Base-by-base conservation (phyloP, 495 filamentous ascomycete genomes). In the Penicillium crystallinum region DNA sequence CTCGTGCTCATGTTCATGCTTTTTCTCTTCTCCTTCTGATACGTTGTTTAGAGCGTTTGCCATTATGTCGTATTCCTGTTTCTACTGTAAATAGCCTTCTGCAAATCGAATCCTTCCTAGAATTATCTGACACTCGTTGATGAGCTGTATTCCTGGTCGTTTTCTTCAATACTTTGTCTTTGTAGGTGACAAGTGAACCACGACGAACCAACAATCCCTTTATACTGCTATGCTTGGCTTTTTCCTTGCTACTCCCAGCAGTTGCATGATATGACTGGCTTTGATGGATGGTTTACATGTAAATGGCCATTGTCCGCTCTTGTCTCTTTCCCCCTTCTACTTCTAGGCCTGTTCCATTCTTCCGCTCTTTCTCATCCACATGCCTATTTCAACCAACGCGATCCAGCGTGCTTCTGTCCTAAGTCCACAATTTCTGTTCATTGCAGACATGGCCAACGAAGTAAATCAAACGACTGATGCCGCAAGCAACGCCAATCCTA, bases 21-120 rank as follows among this genome's bases (percentile, higher is more conserved):
- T n/a, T n/a, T n/a, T n/a, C n/a, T n/a, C n/a, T 25, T 60, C 29
- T 17, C 2, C 7, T 18, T 29, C 15, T 19, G 44, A 37, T 61
- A 30, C 63, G 58, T 61, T 60, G 56, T 66, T 55, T 59, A 62
- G 60, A 69, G 66, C 61, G 56, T 67, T 59, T 63, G 54, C 52
- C 42, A 45, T 58, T 49, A 46, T 49, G 50, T 58, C 35, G 25
- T 53, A 25, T 41, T 19, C 51, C 41, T 46, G 56, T 37, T 44
- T 53, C 40, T 54, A 39, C 45, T 65, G 67, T 70, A 68, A 51
- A 68, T 68, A 65, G 37, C 47, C 51, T 57, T 52, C 40, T 37
- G 35, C 52, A 29, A 53, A 61, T 58, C 46, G 29, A 52, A 19
- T 14, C 37, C 46, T 34, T 41, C 46, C 29, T 30, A 39, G 57